Base-by-base conservation (phyloP, 495 filamentous ascomycete genomes). In the Bombardia bombarda region DNA sequence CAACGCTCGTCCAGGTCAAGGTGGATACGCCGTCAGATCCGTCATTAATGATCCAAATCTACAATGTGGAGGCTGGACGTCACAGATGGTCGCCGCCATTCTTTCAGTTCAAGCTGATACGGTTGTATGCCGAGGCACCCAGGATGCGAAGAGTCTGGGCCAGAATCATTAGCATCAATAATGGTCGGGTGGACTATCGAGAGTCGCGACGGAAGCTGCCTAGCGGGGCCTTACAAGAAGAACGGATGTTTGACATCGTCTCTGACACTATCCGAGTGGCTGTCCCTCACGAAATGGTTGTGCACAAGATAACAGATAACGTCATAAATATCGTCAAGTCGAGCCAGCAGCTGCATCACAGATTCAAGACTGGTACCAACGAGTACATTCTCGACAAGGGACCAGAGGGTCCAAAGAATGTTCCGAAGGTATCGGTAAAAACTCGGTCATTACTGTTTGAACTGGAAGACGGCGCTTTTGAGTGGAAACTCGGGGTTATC, bases 401-500 rank as follows among this genome's bases (percentile, higher is more conserved):
- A 16, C 85, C 92, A 0, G 86, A 95, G 60, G 80, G 72, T 7
- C 87, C 93, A 1, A 96, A 89, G 57, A 74, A 77, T 32, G 77
- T 97, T 4, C 93, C 92, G 6, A 87, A 82, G 53, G 64, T 97
- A 10, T 87, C 87, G 0, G 36, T 99, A 2, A 78, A 87, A 34
- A 84, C 81, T 38, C 88, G 84, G 57, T 84, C 81, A 0, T 60
- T 97, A 8, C 65, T 95, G 18, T 87, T 97, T 44, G 87, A 95
- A 46, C 67, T 99, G 36, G 92, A 99, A 62, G 92, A 99, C 61
- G 88, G 92, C 39, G 82, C 86, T 1, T 99, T 99, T 55, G 92
- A 99, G 57, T 96, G 90, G 84, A 95, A 95, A 55, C 72, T 99
- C 17, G 86, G 87, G 1, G 76, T 82, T 50, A 99, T 97, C 36